Percentiles rank a stretch among this genome's conserved stretches.
Conservation (phyloP, 2,329 filamentous ascomycete species). For the Aureobasidium sp. region DNA sequence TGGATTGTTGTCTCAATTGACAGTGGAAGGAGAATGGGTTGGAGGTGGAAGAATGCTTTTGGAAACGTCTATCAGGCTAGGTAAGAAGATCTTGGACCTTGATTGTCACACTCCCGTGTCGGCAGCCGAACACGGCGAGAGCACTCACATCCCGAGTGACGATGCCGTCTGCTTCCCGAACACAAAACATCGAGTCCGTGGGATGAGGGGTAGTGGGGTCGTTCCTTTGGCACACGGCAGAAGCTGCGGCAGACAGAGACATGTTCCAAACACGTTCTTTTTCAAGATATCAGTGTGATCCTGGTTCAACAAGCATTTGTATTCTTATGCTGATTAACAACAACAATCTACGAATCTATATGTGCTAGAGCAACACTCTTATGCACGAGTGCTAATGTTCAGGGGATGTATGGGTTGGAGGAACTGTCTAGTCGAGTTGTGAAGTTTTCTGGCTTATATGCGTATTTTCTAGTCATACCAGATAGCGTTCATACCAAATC, state of each 20-base stretch:
- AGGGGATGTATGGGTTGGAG: not conserved
- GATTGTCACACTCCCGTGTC: not conserved
- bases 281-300: too few species aligned
- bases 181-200: not conserved
- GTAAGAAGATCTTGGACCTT: not conserved
- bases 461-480: constrained; percentile 62
- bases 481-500: constrained; percentile 94
- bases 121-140: not conserved
- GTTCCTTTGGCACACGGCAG: not conserved
- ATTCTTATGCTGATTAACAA: too few species aligned
- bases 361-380: too few species aligned
- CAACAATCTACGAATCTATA: too few species aligned
- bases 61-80: not conserved
- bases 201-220: constrained; percentile 7
- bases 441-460: too few species aligned
- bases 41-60: not conserved
- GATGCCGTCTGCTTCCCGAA: not conserved
- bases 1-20: not conserved
- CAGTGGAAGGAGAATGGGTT: not conserved
- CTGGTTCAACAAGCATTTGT: too few species aligned
- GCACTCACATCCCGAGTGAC: constrained; percentile 2
- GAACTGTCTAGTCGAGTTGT: too few species aligned
- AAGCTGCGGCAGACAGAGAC: not conserved
- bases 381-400: too few species aligned
- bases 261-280: not conserved